Evolutionary conservation across 805 yeast genomes (phyloP), one percentile per base, ranked within the genome.

Genomic region (Candida corydali): DNA sequence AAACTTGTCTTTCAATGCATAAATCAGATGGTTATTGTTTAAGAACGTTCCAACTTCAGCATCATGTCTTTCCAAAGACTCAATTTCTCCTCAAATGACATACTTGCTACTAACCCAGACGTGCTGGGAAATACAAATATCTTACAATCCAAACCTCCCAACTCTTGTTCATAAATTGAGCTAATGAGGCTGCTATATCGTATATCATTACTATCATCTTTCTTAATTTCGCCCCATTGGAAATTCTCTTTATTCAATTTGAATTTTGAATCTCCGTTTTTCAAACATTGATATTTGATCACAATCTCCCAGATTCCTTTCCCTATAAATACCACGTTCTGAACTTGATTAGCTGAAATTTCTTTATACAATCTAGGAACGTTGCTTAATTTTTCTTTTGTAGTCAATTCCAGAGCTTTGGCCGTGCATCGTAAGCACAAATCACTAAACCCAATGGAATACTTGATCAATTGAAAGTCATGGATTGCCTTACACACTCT

Each of bases 251-350:
- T 47, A 14, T 51, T 45, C 23, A 57, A 42, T 28, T 57, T 50
- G 26, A 46, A 37, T 17, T 52, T 50, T 26, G 45, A 48, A 15
- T 65, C 63, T 5, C 54, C 50, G 28, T 57, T 40, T 36, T 46
- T 48, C 7, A 33, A 36, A 11, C 48, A 49, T 38, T 57, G 37
- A 42, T 50, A 63, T 43, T 61, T 66, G 35, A 73, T 65, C 0
- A 83, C 55, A 3, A 70, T 54, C 37, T 80, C 86, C 86, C 87
- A 83, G 5, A 83, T 80, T 0, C 87, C 87, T 46, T 81, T 80
- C 1, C 93, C 93, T 3, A 83, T 75, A 16, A 84, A 56, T 23
- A 82, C 79, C 0, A 80, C 59, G 23, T 63, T 59, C 19, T 53
- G 45, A 0, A 84, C 77, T 1, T 52, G 38, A 20, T 62, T 42